Base-by-base conservation (phyloP, 2,329 filamentous ascomycete genomes). In the Paramyrothecium roridum region DNA sequence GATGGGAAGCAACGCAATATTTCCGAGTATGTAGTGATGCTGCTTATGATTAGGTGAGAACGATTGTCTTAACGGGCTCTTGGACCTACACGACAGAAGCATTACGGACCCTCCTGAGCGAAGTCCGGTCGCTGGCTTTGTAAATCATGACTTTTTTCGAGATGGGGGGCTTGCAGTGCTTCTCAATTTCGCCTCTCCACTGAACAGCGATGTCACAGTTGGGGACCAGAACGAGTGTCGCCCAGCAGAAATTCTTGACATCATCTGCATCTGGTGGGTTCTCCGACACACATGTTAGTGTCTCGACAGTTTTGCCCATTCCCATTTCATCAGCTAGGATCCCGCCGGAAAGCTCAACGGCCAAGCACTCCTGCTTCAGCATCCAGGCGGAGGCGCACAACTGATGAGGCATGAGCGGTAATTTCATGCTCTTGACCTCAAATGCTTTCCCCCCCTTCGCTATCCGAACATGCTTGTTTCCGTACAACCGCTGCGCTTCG, bases 211-310 rank as follows among this genome's bases (percentile, higher is more conserved):
- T 37, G 1, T 55, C 22, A 2, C 23, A 21, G 30, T 64, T 65
- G 0, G 69, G 67, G 2, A 68, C 67, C 4, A 76, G 58, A 0
- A 76, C 55, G 10, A 76, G 51, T 0, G 73, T 76, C 0, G 61
- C 57, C 0, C 60, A 56, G 68, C 73, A 76, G 63, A 69, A 80
- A 0, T 62, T 56, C 0, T 50, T 33, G 0, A 51, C 50, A 4
- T 79, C 71, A 20, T 78, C 72, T 11, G 73, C 56, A 0, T 71
- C 61, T 0, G 75, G 78, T 0, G 76, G 77, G 11, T 86, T 80
- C 1, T 82, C 81, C 1, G 88, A 75, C 54, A 95, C 87, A 33
- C 95, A 78, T 1, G 90, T 83, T n/a, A 96, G 77, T 23, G 85
- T 84, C 61, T 90, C 89, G 12, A 96, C 84, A 17, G 85, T 88